Base-by-base conservation (phyloP, 1,284 basidiomycete genomes). In the Pterulicium gracile region DNA sequence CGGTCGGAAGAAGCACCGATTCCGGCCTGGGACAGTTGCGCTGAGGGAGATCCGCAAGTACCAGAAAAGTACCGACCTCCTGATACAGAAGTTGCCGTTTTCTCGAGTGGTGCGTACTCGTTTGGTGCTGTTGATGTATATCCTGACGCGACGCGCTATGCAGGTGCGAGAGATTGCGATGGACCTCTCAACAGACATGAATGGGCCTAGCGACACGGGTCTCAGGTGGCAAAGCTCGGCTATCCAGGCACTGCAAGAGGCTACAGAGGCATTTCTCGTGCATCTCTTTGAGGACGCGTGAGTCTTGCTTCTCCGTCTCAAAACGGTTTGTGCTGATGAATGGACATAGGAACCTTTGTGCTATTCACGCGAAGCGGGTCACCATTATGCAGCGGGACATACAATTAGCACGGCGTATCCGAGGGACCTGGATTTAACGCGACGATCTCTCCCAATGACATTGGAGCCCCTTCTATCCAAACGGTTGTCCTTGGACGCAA, bases 311-410 rank as follows among this genome's bases (percentile, higher is more conserved):
- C 43, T 47, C n/a, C 21, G 24, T 42, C 46, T 52, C 39, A 47
- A 36, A 35, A 48, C 24, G 14, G 35, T 12, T 12, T 20, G 50
- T 24, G 21, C 15, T 12, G 13, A 20, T 14, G 55, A 7, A 21
- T 7, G 42, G 19, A 22, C 5, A 43, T 43, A 91, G 87, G 42
- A 97, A 97, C 63, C 67, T 97, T 41, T 96, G 93, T 60, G 94
- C 96, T 3, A 89, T 99, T 52, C 96, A 99, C 61, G 95, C 96
- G 21, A 97, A 96, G 66, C 86, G 95, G 58, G 96, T 99, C 12
- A 99, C 96, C 4, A 87, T 99, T 58, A 97, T 97, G 94, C 89
- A 92, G 52, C 79, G 88, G 54, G 96, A 99, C 61, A 95, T 99
- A 53, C 92, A 96, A 55, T 82, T 98, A 40, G 95, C 95, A 20